These are phyloP conservation scores for Tricholoma saponaceum DNA, from an alignment of 768 basidiomycete genomes.

Conservation along the genomic window DNA sequence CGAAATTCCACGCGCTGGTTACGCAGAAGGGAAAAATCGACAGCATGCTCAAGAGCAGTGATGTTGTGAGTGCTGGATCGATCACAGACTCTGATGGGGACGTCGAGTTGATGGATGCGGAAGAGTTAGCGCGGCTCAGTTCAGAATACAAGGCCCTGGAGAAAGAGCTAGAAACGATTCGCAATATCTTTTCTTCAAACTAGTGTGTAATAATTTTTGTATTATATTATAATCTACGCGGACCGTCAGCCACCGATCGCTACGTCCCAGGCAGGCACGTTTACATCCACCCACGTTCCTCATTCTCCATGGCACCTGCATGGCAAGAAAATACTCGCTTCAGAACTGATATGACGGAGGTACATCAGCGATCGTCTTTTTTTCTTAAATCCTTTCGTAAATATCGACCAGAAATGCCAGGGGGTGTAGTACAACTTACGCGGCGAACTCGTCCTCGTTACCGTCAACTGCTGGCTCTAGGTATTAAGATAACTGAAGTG, in stretches of 20 bases:
- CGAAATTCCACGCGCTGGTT: slow-evolving; percentile 40
- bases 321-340: not conserved
- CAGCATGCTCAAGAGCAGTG: slow-evolving; percentile 41
- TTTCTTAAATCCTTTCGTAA: not conserved
- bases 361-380: not conserved
- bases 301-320: not conserved
- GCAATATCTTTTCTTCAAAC: slow-evolving; percentile 26
- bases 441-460: not conserved
- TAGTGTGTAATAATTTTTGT: not conserved
- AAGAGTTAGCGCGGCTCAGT: slow-evolving; percentile 45
- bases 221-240: too few relatives aligned
- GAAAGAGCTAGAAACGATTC: slow-evolving; percentile 53
- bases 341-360: not conserved
- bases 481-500: not conserved
- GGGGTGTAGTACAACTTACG: not conserved
- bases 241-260: not conserved
- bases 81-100: slow-evolving; percentile 53
- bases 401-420: not conserved
- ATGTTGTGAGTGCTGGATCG: slow-evolving; percentile 28
- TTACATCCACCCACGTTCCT: not conserved
- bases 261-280: not conserved
- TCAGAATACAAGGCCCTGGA: slow-evolving; percentile 41
- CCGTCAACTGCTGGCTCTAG: not conserved
- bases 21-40: slow-evolving; percentile 50
- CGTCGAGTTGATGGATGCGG: slow-evolving; percentile 46